A percentile compares a stretch with the other conserved stretches of the same genome.
Evolutionary conservation across 768 basidiomycete genomes (phyloP).

Genomic region (Steccherinum ochraceum): DNA sequence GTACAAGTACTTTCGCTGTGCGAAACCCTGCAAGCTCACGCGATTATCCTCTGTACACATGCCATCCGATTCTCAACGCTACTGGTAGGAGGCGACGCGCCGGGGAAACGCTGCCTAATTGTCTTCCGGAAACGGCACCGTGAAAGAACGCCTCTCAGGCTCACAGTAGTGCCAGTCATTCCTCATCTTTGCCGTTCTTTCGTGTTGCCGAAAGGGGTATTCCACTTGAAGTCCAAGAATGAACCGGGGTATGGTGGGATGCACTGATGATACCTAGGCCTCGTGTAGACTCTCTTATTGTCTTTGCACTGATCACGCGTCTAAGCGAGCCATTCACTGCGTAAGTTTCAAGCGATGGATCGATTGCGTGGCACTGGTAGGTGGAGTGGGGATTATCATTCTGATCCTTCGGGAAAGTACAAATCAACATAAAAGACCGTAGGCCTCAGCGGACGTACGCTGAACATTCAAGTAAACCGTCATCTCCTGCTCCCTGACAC

Average conservation of each 20-base stretch:
- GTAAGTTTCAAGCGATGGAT: too few relatives aligned
- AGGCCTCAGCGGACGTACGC: background rate
- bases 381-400: background rate
- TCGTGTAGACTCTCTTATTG: conserved; percentile 3
- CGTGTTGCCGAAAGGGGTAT: background rate
- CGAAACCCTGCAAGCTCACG: background rate
- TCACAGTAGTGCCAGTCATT: conserved; percentile 3
- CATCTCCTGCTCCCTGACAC: background rate
- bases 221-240: background rate
- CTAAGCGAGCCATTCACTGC: too few relatives aligned
- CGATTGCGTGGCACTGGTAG: too few relatives aligned
- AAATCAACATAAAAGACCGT: background rate
- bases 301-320: conserved; percentile 7
- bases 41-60: background rate
- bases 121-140: conserved; percentile 13
- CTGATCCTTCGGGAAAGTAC: background rate
- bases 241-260: background rate
- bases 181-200: conserved; percentile 3
- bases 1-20: background rate
- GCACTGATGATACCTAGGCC: background rate
- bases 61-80: too few relatives aligned
- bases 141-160: conserved; percentile 2
- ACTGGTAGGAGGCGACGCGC: background rate
- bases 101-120: conserved; percentile 7
- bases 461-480: too few relatives aligned